Evolutionary conservation across 2,329 filamentous ascomycete genomes (phyloP).

Genomic region (Sarocladiaceae sp.): DNA sequence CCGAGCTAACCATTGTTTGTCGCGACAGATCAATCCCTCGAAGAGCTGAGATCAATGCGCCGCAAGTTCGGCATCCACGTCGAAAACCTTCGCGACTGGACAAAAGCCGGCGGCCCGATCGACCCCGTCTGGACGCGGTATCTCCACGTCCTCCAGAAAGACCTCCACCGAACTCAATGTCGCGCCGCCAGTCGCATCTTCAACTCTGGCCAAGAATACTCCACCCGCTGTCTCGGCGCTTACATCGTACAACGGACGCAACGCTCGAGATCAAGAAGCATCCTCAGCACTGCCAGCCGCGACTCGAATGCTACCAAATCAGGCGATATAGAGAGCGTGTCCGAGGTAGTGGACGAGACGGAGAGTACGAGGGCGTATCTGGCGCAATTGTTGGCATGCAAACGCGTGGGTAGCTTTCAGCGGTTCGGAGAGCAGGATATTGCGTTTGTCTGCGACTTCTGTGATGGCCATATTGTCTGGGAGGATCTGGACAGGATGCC

Average conservation of each 20-base stretch:
- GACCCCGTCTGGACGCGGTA: conserved; percentile 52
- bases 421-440: conserved; percentile 50
- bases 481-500: conserved; percentile 51
- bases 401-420: conserved; percentile 50
- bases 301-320: not conserved
- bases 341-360: conserved; percentile 19
- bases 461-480: conserved; percentile 57
- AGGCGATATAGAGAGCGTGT: not conserved
- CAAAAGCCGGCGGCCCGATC: conserved; percentile 49
- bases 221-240: conserved; percentile 50
- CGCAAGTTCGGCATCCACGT: conserved; percentile 43
- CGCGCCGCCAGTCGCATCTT: conserved; percentile 54
- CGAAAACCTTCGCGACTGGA: conserved; percentile 51
- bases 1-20: conserved; percentile 4
- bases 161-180: conserved; percentile 55
- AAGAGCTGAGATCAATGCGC: conserved; percentile 43
- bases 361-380: conserved; percentile 35
- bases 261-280: conserved; percentile 26
- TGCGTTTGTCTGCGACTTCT: conserved; percentile 58
- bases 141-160: conserved; percentile 42
- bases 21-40: conserved; percentile 44
- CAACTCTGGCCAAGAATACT: conserved; percentile 43
- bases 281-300: not conserved
- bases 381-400: conserved; percentile 48
- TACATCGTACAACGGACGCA: conserved; percentile 50